phyloP scores from a whole-genome alignment of 148 eudicot genomes.

The Dysphania ambrosioides region DNA sequence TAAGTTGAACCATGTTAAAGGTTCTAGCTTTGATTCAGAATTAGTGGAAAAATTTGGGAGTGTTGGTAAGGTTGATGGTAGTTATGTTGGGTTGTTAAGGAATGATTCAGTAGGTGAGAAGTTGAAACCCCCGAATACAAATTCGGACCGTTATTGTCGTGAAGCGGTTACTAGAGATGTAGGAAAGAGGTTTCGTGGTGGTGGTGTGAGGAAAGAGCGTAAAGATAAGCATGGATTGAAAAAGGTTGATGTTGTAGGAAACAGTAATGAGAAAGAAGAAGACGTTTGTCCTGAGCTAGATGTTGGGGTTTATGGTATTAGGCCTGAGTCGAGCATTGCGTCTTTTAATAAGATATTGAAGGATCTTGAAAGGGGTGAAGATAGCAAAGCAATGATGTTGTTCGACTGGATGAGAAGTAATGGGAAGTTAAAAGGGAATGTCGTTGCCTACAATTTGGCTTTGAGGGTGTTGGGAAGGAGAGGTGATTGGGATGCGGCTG shows the following conservation, averaged over 20 bases:
- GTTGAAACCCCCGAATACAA: slow-evolving; percentile 17
- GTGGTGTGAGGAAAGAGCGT: slow-evolving; percentile 22
- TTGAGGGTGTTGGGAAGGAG: slow-evolving; percentile 75
- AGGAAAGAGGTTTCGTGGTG: slow-evolving; percentile 39
- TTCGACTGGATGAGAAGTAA: slow-evolving; percentile 76
- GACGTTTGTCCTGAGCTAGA: slow-evolving; percentile 22
- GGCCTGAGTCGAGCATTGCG: slow-evolving; percentile 38
- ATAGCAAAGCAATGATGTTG: slow-evolving; percentile 49
- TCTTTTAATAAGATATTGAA: slow-evolving; percentile 57
- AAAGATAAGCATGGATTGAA: slow-evolving; percentile 25
- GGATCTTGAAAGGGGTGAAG: slow-evolving; percentile 50
- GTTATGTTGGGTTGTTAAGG: slow-evolving; percentile 6
- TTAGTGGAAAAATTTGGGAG: slow-evolving; percentile 31
- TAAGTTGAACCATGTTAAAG: slow-evolving; percentile 37
- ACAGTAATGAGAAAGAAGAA: slow-evolving; percentile 1
- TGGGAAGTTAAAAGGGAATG: slow-evolving; percentile 63
- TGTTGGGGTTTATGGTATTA: slow-evolving; percentile 34
- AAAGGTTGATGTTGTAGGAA: slow-evolving; percentile 13
- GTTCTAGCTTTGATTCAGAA: slow-evolving; percentile 41
- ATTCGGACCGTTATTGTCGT: slow-evolving; percentile 8
- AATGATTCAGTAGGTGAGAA: slow-evolving; percentile 27
- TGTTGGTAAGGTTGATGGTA: slow-evolving; percentile 20
- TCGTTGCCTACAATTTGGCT: slow-evolving; percentile 59
- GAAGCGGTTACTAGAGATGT: slow-evolving; percentile 29
- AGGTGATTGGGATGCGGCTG: slow-evolving; percentile 72